A percentile compares a stretch with the other conserved stretches of the same genome.
phyloP scores from a whole-genome alignment of 2,329 filamentous ascomycete species.

The Cladosporium austrohemisphaericum region DNA sequence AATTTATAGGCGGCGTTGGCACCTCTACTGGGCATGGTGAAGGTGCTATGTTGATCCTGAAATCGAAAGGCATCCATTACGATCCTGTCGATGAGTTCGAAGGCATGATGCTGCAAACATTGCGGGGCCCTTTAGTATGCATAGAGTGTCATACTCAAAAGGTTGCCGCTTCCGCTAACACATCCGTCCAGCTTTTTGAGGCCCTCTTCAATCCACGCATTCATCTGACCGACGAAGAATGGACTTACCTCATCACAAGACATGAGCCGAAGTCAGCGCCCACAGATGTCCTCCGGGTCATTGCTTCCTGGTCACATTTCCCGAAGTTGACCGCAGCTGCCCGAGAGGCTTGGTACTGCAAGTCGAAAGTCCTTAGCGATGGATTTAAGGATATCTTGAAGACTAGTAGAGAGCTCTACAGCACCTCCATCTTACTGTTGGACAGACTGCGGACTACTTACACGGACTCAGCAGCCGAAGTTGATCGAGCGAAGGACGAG shows the following conservation, averaged over 20 bases:
- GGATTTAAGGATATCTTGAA: background rate
- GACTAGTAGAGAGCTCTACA: background rate
- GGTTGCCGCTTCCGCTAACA: background rate
- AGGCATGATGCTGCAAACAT: background rate
- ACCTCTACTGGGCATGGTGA: constrained; percentile 11
- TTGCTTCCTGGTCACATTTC: background rate
- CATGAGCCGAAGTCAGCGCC: background rate
- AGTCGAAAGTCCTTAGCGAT: background rate
- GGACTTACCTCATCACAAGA: constrained; percentile 1
- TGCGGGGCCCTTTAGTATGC: constrained; percentile 2
- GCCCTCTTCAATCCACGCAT: constrained; percentile 16
- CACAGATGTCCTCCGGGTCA: background rate
- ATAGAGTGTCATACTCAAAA: background rate
- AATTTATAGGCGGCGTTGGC: background rate
- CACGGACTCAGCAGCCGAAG: background rate
- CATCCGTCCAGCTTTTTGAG: constrained; percentile 5
- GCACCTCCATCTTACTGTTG: background rate
- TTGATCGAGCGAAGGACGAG: background rate
- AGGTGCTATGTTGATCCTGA: constrained; percentile 9
- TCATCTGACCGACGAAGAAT: constrained; percentile 8
- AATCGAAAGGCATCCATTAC: background rate
- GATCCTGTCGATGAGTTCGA: constrained; percentile 8
- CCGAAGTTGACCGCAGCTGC: background rate
- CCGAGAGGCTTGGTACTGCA: background rate
- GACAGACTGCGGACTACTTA: background rate